Evolutionary conservation across 257 asterid species (phyloP).

Genomic region (Leptodermis oblonga): DNA sequence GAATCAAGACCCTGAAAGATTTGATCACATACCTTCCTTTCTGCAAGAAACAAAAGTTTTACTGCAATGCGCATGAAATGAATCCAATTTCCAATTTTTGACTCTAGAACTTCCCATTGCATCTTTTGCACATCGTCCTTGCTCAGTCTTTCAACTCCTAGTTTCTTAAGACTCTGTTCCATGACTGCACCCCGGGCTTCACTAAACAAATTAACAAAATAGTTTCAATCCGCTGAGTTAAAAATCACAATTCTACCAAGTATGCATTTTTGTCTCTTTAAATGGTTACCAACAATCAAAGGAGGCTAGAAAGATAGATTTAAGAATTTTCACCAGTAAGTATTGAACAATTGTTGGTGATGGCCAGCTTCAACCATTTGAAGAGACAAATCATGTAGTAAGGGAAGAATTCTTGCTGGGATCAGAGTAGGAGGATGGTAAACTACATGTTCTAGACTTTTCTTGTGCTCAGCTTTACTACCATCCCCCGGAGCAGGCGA

Average conservation of each 20-base stretch:
- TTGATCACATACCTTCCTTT: slow-evolving; percentile 76
- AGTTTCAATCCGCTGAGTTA: background rate
- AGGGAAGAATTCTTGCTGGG: slow-evolving; percentile 72
- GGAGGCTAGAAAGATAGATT: background rate
- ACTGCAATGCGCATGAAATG: slow-evolving; percentile 80
- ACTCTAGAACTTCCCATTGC: slow-evolving; percentile 96
- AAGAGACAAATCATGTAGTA: slow-evolving; percentile 56
- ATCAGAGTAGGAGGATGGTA: slow-evolving; percentile 71
- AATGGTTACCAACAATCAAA: background rate
- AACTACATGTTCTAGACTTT: slow-evolving; percentile 52
- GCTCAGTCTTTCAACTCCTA: slow-evolving; percentile 83
- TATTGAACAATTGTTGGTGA: slow-evolving; percentile 56
- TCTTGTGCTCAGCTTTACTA: slow-evolving; percentile 40
- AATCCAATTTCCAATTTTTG: slow-evolving; percentile 90
- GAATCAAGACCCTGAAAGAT: slow-evolving; percentile 54
- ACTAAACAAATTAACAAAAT: slow-evolving; percentile 29
- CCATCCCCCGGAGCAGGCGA: slow-evolving; percentile 57
- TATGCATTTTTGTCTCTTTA: background rate
- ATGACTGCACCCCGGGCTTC: slow-evolving; percentile 67
- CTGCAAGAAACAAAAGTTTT: slow-evolving; percentile 75
- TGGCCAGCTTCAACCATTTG: slow-evolving; percentile 89
- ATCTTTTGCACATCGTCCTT: slow-evolving; percentile 97
- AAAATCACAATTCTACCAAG: background rate
- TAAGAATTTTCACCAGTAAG: slow-evolving; percentile 47
- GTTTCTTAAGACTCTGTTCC: slow-evolving; percentile 81